Base-by-base conservation (phyloP, 1,139 yeast species). In the Yamadazyma atmosphaerica region DNA sequence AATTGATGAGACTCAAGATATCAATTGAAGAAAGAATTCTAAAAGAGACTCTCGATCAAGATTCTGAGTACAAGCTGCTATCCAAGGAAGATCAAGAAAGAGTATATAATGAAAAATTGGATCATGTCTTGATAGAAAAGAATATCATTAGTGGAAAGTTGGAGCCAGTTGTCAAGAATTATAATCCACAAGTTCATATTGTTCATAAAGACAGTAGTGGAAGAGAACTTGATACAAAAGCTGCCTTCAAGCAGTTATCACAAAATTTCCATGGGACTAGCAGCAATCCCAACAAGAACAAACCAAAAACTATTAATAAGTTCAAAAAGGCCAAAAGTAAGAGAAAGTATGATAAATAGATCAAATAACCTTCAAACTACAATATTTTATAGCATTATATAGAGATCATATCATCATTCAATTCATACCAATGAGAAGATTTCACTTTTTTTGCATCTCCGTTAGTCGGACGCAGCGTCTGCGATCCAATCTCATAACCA, bases 191-290 rank as follows among this genome's bases (percentile, higher is more conserved):
- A 4, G 77, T 90, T 15, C 67, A 73, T 16, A 56, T 90, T 7
- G 73, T 71, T 27, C 87, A 89, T 58, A 73, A 71, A 34, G 96
- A 90, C 58, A 86, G 82, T 30, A 56, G 67, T 4, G 98, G 98
- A 1, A 71, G 79, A 35, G 71, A 70, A 16, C 61, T 92, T 37
- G 67, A 72, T 33, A 72, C 82, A 2, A 88, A 86, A 56, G 86
- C 85, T 45, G 98, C 98, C 0, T 90, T 81, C 65, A 90, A 88
- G 61, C 79, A 81, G 44, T 58, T 89, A 39, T 87, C 96, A 1
- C 95, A 86, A 49, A 83, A 83, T 49, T 90, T 88, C 63, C 98
- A 92, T 58, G 97, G 96, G 1, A 58, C 63, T 4, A 50, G 49
- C 12, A 48, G 42, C 22, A 34, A 39, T 17, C 36, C 39, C 34